These are phyloP conservation scores for Yamadazyma ubonensis DNA, from an alignment of 805 yeast species.

Conservation along the genomic window DNA sequence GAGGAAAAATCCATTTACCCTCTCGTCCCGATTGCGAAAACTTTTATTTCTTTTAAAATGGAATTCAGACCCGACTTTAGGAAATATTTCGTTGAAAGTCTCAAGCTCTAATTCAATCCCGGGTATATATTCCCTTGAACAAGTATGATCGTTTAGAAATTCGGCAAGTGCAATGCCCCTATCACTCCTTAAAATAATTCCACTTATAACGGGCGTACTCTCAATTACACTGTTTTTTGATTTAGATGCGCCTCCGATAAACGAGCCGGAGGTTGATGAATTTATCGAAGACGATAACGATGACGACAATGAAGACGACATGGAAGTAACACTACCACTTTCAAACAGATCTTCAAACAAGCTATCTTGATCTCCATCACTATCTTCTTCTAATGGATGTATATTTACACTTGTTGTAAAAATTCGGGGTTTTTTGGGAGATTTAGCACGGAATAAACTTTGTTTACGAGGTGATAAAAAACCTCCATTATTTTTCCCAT, in stretches of 20 bases:
- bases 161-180: not conserved
- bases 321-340: conserved; percentile 7
- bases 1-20: conserved; percentile 51
- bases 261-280: not conserved
- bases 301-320: conserved; percentile 3
- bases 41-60: not conserved
- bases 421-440: not conserved
- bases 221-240: not conserved
- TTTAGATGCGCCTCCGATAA: not conserved
- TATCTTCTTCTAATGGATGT: conserved; percentile 11
- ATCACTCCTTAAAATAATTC: not conserved
- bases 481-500: too few relatives aligned
- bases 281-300: too few relatives aligned
- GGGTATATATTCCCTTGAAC: not conserved
- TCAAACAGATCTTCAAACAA: conserved; percentile 15
- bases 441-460: not conserved
- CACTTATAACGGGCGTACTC: not conserved
- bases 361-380: conserved; percentile 9
- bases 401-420: not conserved
- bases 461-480: too few relatives aligned
- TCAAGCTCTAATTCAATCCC: conserved; percentile 15
- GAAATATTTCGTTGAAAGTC: not conserved
- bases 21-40: conserved; percentile 41
- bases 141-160: not conserved
- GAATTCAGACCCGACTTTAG: not conserved